Percentiles rank a stretch among this genome's conserved stretches.
phyloP scores from a whole-genome alignment of 371 early-diverging fungal species.

The Syncephalastrum contaminatum region DNA sequence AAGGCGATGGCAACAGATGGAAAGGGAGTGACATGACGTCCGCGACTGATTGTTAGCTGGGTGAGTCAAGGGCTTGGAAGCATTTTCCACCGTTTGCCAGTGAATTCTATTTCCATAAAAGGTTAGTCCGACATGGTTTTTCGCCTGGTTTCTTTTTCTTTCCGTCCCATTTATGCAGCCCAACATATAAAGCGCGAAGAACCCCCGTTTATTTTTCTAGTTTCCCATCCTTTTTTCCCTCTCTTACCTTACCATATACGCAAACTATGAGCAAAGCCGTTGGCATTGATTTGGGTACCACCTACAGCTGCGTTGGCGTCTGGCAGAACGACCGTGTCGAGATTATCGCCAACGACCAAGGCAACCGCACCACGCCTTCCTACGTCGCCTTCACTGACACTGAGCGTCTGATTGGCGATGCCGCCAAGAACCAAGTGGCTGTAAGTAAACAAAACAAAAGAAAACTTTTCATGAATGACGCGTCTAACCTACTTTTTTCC shows the following conservation, averaged over 20 bases:
- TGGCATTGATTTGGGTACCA: constrained; percentile 57
- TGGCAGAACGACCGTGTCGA: constrained; percentile 57
- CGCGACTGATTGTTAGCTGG: too few species aligned
- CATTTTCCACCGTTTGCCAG: too few species aligned
- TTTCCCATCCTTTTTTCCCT: constrained; percentile 11
- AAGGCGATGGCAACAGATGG: too few species aligned
- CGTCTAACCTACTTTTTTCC: neutral
- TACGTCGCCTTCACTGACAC: constrained; percentile 89
- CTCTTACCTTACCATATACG: constrained; percentile 1
- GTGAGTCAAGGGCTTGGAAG: too few species aligned
- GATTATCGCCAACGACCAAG: constrained; percentile 93
- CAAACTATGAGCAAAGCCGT: constrained; percentile 48
- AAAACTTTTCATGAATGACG: neutral
- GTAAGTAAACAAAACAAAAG: constrained; percentile 9
- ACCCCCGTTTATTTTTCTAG: constrained; percentile 5
- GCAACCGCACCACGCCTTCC: constrained; percentile 98
- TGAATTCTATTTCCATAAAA: too few species aligned
- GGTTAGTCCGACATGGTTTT: neutral
- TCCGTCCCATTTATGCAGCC: constrained; percentile 9
- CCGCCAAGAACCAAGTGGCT: constrained; percentile 89
- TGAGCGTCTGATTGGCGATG: constrained; percentile 93
- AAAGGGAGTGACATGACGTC: too few species aligned
- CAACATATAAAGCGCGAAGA: constrained; percentile 1
- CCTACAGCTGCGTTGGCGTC: constrained; percentile 79
- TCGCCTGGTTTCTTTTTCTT: constrained; percentile 6